Percentiles rank a stretch among this genome's conserved stretches.
These are phyloP conservation scores for Sclerotinia spermophila DNA, from an alignment of 2,329 filamentous ascomycete genomes.

Conservation along the genomic window DNA sequence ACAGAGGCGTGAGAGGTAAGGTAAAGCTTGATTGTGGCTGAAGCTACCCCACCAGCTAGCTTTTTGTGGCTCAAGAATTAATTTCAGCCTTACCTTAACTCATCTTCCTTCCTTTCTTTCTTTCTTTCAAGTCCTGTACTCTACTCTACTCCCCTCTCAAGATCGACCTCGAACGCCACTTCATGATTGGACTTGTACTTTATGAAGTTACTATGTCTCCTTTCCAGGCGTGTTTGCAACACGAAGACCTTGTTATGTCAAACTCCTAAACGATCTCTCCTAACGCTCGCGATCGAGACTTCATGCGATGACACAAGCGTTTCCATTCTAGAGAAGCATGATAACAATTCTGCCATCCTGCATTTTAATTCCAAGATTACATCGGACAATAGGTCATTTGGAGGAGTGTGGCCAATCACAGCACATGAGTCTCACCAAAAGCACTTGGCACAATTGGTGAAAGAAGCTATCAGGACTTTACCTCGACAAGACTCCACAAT, in stretches of 20 bases:
- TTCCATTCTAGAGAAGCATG: constrained; percentile 64
- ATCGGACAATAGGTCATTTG: constrained; percentile 69
- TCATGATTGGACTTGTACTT: constrained; percentile 23
- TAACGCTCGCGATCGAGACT: constrained; percentile 73
- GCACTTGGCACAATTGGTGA: constrained; percentile 64
- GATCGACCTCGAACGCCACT: not conserved
- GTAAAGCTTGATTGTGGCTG: not conserved
- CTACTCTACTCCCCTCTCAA: not conserved
- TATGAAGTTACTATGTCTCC: constrained; percentile 34
- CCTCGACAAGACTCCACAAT: constrained; percentile 25
- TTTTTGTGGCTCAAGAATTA: not conserved
- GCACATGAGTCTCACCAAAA: constrained; percentile 73
- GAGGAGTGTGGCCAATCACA: constrained; percentile 75
- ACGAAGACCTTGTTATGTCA: not conserved
- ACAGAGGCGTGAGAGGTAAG: no score
- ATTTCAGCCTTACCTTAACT: not conserved
- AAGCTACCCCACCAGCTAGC: not conserved
- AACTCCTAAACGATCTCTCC: constrained; percentile 39
- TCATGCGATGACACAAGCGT: constrained; percentile 94
- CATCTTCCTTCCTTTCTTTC: constrained; percentile 5
- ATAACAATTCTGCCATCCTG: constrained; percentile 48
- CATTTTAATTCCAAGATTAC: constrained; percentile 81
- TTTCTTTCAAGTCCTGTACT: not conserved
- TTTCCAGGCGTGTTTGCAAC: constrained; percentile 27
- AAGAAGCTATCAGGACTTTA: constrained; percentile 57